A percentile compares a stretch with the other conserved stretches of the same genome.
These are phyloP conservation scores for Colletotrichum nymphaeae DNA, from an alignment of 2,329 filamentous ascomycete genomes.

Conservation along the genomic window DNA sequence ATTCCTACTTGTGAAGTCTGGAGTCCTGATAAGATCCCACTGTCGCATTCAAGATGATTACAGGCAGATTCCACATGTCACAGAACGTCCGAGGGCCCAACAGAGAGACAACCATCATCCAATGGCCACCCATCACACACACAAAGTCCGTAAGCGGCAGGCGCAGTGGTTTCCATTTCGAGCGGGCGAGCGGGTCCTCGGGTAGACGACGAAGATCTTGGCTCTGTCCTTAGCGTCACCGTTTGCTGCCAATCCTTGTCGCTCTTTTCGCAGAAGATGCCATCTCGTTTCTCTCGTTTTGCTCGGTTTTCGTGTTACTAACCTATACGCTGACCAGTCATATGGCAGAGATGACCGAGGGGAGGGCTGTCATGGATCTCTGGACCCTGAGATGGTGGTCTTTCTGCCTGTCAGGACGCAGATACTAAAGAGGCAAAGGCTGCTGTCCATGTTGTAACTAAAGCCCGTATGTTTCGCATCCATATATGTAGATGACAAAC, in stretches of 20 bases:
- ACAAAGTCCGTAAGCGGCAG: neutral
- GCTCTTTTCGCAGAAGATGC: neutral
- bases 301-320: neutral
- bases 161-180: conserved; percentile 27
- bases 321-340: neutral
- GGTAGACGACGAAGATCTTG: conserved; percentile 19
- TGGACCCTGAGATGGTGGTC: neutral
- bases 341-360: neutral
- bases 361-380: neutral
- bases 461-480: neutral
- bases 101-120: neutral
- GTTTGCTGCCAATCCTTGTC: conserved; percentile 6
- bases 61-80: neutral
- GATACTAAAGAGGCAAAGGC: neutral
- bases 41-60: neutral
- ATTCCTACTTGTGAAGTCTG: neutral
- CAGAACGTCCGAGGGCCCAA: neutral
- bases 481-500: neutral
- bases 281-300: conserved; percentile 16
- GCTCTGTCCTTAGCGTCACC: conserved; percentile 23
- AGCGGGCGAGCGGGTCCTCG: conserved; percentile 25
- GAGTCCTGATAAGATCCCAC: neutral
- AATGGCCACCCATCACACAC: neutral
- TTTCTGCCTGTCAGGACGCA: neutral
- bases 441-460: neutral